Conservation (phyloP, 73 alveolate genomes). For the Paramecium primaurelia region DNA sequence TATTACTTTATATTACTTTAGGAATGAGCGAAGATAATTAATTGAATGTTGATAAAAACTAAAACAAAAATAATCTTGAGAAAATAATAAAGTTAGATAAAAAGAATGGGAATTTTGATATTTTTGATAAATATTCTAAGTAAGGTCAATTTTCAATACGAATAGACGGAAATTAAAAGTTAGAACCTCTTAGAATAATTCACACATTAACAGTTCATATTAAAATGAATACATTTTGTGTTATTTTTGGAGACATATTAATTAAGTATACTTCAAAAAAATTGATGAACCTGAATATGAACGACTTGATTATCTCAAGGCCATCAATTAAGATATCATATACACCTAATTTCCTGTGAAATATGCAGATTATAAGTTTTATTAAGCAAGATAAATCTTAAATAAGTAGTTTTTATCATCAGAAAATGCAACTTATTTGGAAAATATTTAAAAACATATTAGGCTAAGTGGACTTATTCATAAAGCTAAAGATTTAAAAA, state of each 20-base stretch:
- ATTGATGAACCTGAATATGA: conserved; percentile 41
- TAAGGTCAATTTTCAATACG: background rate
- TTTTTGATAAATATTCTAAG: conserved; percentile 42
- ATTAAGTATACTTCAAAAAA: conserved; percentile 33
- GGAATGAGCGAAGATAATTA: conserved; percentile 38
- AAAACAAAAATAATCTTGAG: conserved; percentile 49
- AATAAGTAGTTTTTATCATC: background rate
- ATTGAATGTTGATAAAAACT: conserved; percentile 11
- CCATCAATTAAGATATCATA: background rate
- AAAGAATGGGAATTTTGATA: conserved; percentile 51
- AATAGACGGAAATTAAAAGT: conserved; percentile 11
- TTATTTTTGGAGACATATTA: conserved; percentile 48
- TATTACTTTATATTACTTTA: background rate
- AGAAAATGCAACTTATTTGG: conserved; percentile 17
- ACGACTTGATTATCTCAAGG: background rate
- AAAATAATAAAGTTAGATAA: conserved; percentile 43
- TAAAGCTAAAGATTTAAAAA: background rate
- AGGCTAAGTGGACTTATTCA: background rate
- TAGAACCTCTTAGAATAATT: conserved; percentile 20
- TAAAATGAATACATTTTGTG: conserved; percentile 24
- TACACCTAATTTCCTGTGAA: conserved; percentile 4
- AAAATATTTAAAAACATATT: background rate
- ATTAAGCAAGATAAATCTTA: conserved; percentile 19
- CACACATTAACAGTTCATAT: background rate
- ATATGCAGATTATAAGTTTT: conserved; percentile 19